These are phyloP conservation scores for Aulographum hederae DNA, from an alignment of 2,329 filamentous ascomycete species.

Conservation along the genomic window DNA sequence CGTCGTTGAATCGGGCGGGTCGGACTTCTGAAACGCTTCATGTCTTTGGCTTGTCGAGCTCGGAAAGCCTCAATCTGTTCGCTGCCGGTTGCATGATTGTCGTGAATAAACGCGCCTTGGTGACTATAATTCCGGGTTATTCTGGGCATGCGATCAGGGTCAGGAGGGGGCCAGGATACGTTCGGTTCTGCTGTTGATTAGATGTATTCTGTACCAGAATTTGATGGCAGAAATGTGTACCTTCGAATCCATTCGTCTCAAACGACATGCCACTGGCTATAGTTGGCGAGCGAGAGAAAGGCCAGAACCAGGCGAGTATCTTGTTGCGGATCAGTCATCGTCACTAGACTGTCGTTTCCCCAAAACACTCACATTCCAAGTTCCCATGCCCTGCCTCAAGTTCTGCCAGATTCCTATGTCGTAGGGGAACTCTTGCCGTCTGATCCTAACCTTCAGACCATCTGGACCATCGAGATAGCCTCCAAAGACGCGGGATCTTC, in stretches of 20 bases:
- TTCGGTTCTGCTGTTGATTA: constrained; percentile 7
- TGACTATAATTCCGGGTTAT: too few species aligned
- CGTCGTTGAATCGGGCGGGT: constrained; percentile 14
- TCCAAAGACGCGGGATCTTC: constrained; percentile 29
- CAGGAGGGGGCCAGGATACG: constrained; percentile 29
- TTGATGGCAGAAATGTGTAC: constrained; percentile 21
- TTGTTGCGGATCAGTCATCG: constrained; percentile 4
- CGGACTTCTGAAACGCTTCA: constrained; percentile 18
- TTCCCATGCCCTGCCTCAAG: constrained; percentile 59
- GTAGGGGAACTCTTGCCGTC: constrained; percentile 62
- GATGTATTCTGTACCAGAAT: not conserved
- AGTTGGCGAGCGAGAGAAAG: constrained; percentile 36
- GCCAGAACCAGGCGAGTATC: constrained; percentile 49
- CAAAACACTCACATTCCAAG: constrained; percentile 31
- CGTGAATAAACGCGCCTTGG: too few species aligned
- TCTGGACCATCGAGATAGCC: constrained; percentile 38
- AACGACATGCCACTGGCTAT: constrained; percentile 37
- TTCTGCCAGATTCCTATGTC: constrained; percentile 62
- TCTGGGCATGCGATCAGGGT: constrained; percentile 26
- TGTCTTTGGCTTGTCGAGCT: constrained; percentile 32
- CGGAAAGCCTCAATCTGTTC: constrained; percentile 32
- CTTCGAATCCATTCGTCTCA: constrained; percentile 64
- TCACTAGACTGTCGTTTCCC: not conserved
- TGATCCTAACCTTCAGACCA: constrained; percentile 33
- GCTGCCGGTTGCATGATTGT: constrained; percentile 15